Evolutionary conservation across 2,329 filamentous ascomycete genomes (phyloP).

Genomic region (Fusarium verrucosum): DNA sequence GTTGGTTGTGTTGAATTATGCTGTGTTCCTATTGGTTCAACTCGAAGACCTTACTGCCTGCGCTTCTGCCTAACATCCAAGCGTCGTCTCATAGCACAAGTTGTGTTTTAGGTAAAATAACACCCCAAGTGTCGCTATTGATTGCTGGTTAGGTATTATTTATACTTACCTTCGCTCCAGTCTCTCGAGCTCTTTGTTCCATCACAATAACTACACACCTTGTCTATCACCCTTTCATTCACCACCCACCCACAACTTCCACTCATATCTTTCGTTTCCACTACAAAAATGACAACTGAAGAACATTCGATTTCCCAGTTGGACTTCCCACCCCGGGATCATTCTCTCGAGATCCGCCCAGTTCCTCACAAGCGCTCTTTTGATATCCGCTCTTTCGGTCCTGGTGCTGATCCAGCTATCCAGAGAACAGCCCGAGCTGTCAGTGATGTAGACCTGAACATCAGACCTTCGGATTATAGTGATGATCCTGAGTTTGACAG

Average conservation of each 20-base stretch:
- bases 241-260: not conserved
- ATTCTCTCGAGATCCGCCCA: slow-evolving; percentile 7
- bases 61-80: slow-evolving; percentile 9
- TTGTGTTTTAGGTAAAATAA: not conserved
- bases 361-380: slow-evolving; percentile 18
- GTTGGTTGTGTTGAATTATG: not conserved
- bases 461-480: slow-evolving; percentile 17
- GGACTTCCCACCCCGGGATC: slow-evolving; percentile 4
- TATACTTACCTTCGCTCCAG: not conserved
- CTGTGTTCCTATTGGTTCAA: slow-evolving; percentile 1
- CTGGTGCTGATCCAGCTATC: slow-evolving; percentile 13
- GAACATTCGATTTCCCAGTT: not conserved
- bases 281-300: not conserved
- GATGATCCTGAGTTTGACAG: slow-evolving; percentile 6
- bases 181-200: not conserved
- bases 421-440: slow-evolving; percentile 2
- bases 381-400: slow-evolving; percentile 7
- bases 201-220: too few relatives aligned
- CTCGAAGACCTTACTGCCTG: not conserved
- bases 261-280: not conserved
- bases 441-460: slow-evolving; percentile 15
- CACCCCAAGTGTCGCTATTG: not conserved
- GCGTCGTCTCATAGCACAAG: too few relatives aligned
- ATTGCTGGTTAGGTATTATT: not conserved
- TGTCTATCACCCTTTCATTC: not conserved